A percentile compares a stretch with the other conserved stretches of the same genome.
Evolutionary conservation across 2,329 filamentous ascomycete species (phyloP).

Genomic region (Verticillium dahliae): DNA sequence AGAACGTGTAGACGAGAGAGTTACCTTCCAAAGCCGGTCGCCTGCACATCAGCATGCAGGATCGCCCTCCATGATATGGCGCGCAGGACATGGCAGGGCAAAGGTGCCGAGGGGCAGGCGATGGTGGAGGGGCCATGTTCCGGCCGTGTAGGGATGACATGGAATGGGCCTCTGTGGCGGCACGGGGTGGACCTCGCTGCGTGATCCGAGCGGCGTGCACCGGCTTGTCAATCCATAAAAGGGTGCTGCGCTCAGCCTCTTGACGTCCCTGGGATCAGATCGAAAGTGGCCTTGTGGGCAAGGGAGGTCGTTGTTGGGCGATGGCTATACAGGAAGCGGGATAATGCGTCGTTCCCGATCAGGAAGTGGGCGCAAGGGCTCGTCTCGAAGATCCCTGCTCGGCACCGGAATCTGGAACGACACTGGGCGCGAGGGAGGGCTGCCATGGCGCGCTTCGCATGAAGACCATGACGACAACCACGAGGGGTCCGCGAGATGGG

Average conservation of each 20-base stretch:
- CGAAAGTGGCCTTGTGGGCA: background rate
- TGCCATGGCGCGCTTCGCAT: background rate
- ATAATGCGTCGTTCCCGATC: background rate
- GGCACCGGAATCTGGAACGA: background rate
- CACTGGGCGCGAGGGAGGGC: background rate
- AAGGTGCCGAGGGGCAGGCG: background rate
- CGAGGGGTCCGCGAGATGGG: background rate
- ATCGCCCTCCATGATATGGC: background rate
- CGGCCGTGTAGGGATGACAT: background rate
- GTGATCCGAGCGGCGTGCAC: background rate
- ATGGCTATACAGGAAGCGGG: background rate
- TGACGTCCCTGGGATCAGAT: background rate
- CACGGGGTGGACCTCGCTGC: background rate
- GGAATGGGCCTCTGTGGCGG: background rate
- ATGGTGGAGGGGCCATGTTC: background rate
- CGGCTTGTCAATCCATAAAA: background rate
- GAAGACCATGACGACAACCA: background rate
- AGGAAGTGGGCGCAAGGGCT: background rate
- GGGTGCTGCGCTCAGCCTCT: background rate
- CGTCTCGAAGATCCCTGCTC: background rate
- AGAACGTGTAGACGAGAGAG: background rate
- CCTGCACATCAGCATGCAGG: background rate
- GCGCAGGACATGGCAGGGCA: background rate
- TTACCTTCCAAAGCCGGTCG: background rate
- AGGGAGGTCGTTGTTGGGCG: background rate